These are phyloP conservation scores for Fusarium decemcellulare DNA, from an alignment of 2,329 filamentous ascomycete genomes.

Conservation along the genomic window DNA sequence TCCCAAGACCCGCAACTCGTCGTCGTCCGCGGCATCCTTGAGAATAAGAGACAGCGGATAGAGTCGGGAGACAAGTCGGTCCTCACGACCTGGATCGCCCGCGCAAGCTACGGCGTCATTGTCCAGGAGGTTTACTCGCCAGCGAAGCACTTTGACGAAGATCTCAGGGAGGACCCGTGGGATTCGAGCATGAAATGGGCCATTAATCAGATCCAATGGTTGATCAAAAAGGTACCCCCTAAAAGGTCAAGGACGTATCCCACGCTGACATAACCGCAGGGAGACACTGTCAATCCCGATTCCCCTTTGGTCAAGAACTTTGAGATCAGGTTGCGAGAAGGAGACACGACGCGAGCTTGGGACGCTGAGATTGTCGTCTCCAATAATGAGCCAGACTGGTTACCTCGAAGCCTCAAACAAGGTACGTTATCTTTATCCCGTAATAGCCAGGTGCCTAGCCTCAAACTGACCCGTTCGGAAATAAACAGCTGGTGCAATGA, in stretches of 20 bases:
- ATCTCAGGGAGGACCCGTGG: slow-evolving; percentile 32
- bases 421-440: slow-evolving; percentile 40
- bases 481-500: slow-evolving; percentile 51
- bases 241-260: too few relatives aligned
- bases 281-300: slow-evolving; percentile 56
- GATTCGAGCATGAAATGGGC: slow-evolving; percentile 36
- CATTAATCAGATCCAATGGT: slow-evolving; percentile 43
- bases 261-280: slow-evolving; percentile 45
- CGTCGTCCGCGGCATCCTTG: slow-evolving; percentile 32
- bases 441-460: neutral
- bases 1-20: slow-evolving; percentile 35
- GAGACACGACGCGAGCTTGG: slow-evolving; percentile 53
- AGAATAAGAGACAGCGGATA: slow-evolving; percentile 32
- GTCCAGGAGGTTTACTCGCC: slow-evolving; percentile 38
- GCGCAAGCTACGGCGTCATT: slow-evolving; percentile 42
- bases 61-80: slow-evolving; percentile 29
- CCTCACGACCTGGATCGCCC: slow-evolving; percentile 36
- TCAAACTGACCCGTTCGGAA: neutral
- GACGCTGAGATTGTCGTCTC: slow-evolving; percentile 57
- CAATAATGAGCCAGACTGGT: slow-evolving; percentile 51
- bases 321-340: slow-evolving; percentile 51
- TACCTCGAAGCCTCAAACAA: slow-evolving; percentile 55
- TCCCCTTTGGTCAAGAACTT: slow-evolving; percentile 50
- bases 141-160: slow-evolving; percentile 35
- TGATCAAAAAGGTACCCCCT: slow-evolving; percentile 35